These are phyloP conservation scores for Rhodocollybia butyracea DNA, from an alignment of 768 basidiomycete genomes.

Conservation along the genomic window DNA sequence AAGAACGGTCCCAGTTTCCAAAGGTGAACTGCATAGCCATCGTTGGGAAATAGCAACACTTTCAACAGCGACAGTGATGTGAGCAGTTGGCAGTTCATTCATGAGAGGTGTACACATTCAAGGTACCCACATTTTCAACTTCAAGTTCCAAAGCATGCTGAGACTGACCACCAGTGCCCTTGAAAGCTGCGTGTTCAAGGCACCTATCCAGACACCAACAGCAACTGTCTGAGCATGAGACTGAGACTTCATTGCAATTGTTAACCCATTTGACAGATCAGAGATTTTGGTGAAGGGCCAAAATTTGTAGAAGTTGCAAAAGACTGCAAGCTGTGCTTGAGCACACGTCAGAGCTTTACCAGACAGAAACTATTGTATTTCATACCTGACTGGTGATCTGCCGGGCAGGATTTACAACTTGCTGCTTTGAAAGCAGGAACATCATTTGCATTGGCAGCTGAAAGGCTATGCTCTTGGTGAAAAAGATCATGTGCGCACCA, in stretches of 20 bases:
- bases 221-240: slow-evolving; percentile 93
- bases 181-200: slow-evolving; percentile 98
- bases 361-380: slow-evolving; percentile 9
- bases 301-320: slow-evolving; percentile 73
- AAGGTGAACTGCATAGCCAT: slow-evolving; percentile 96
- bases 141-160: slow-evolving; percentile 93
- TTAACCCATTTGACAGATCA: slow-evolving; percentile 91
- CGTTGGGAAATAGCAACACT: slow-evolving; percentile 99
- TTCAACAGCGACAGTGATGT: slow-evolving; percentile 96
- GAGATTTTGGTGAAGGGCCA: slow-evolving; percentile 86
- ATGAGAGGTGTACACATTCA: slow-evolving; percentile 97
- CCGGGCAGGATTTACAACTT: too few species aligned
- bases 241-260: slow-evolving; percentile 89
- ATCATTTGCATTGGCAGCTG: too few species aligned
- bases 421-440: too few species aligned
- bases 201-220: slow-evolving; percentile 99
- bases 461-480: too few species aligned
- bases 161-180: slow-evolving; percentile 84
- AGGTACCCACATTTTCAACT: slow-evolving; percentile 94
- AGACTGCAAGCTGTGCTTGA: slow-evolving; percentile 55
- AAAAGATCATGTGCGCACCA: too few species aligned
- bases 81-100: slow-evolving; percentile 87
- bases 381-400: slow-evolving; percentile 33
- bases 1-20: slow-evolving; percentile 98
- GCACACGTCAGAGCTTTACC: not conserved